phyloP scores from a whole-genome alignment of 805 yeast genomes.

The Nakazawaea ishiwadae region DNA sequence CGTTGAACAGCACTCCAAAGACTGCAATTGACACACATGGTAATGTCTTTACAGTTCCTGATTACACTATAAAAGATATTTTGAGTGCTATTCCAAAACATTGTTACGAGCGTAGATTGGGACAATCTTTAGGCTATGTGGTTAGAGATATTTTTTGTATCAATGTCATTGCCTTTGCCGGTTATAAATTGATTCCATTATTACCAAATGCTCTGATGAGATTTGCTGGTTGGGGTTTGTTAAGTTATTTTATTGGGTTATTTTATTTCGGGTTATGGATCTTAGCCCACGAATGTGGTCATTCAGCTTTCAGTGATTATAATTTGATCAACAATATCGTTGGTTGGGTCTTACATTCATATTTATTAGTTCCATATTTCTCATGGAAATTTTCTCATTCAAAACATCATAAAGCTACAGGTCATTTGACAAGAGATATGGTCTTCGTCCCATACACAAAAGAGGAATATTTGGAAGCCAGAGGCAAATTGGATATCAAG shows the following conservation, averaged over 20 bases:
- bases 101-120: slow-evolving; percentile 51
- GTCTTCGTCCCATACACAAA: slow-evolving; percentile 55
- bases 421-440: slow-evolving; percentile 55
- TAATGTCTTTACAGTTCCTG: slow-evolving; percentile 54
- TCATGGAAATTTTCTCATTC: slow-evolving; percentile 60
- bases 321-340: slow-evolving; percentile 46
- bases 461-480: slow-evolving; percentile 33
- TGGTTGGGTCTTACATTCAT: slow-evolving; percentile 61
- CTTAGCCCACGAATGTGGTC: slow-evolving; percentile 63
- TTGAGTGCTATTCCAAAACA: slow-evolving; percentile 55
- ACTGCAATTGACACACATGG: slow-evolving; percentile 50
- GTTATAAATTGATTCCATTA: slow-evolving; percentile 37
- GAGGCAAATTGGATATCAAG: slow-evolving; percentile 29
- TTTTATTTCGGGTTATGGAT: slow-evolving; percentile 60
- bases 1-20: slow-evolving; percentile 15
- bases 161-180: slow-evolving; percentile 37
- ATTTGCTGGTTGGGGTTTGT: slow-evolving; percentile 36
- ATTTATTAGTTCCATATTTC: slow-evolving; percentile 53
- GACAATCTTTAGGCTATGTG: slow-evolving; percentile 47
- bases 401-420: slow-evolving; percentile 62
- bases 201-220: slow-evolving; percentile 30
- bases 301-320: slow-evolving; percentile 55
- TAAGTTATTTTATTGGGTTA: slow-evolving; percentile 38
- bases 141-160: slow-evolving; percentile 46
- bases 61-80: slow-evolving; percentile 54